Evolutionary conservation across 1,139 yeast genomes (phyloP), one percentile per base, ranked within the genome.

Genomic region (Saccharomycopsis crataegensis): DNA sequence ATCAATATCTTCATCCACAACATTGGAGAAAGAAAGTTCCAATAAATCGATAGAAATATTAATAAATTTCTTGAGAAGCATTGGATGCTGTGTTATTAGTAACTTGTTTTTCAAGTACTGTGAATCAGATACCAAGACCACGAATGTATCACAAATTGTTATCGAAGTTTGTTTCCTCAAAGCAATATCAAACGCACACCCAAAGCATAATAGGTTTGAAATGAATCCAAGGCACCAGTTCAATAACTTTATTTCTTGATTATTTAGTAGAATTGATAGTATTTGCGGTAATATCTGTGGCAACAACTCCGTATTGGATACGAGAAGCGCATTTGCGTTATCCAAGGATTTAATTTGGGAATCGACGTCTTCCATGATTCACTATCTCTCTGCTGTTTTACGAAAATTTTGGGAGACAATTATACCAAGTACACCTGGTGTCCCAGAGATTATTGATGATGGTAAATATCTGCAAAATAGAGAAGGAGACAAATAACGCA

Each of bases 11-110:
- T 31, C 28, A 34, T 51, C 48, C 28, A 42, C 33, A n/a, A 52
- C 22, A 38, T 31, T 33, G 9, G 12, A 22, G 28, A 52, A 31
- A 8, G 36, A 36, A 7, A 53, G 14, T 12, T 53, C 53, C 16
- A 47, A 46, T 17, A 52, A 36, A 46, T 52, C 48, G 11, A 46
- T 45, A 9, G 50, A 40, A n/a, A 44, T 17, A 22, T 34, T 9
- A 14, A 52, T 40, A 16, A 48, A 52, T 32, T 48, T 52, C 14
- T 12, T 17, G 22, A 43, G 49, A n/a, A 52, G 14, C 9, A 12
- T 37, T 43, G 34, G 31, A 12, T 28, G 43, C n/a, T 22, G n/a
- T 36, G 11, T 36, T 11, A 11, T 36, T n/a, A 36, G n/a, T 11
- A 36, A 11, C 40, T 11, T n/a, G n/a, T 36, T 36, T 11, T 36